These are phyloP conservation scores for Peronospora belbahrii DNA, from an alignment of 352 stramenopile species.

Conservation along the genomic window DNA sequence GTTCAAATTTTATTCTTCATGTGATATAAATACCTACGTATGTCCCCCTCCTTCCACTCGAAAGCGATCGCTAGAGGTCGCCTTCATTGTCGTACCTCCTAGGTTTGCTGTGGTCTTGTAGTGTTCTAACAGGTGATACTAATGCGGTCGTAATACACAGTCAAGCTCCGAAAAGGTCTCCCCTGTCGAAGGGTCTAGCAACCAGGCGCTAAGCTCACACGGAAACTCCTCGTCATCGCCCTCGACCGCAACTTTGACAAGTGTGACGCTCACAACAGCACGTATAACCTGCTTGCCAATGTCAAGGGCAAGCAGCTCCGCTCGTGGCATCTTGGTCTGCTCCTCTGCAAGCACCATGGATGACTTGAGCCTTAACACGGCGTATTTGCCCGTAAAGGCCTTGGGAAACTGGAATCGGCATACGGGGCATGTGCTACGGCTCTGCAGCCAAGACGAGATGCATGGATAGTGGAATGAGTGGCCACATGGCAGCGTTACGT, in stretches of 20 bases:
- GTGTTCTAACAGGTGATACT: slow-evolving; percentile 20
- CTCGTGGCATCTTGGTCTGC: slow-evolving; percentile 32
- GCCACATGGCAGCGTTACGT: slow-evolving; percentile 78
- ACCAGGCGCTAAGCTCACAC: slow-evolving; percentile 52
- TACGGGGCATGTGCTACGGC: slow-evolving; percentile 88
- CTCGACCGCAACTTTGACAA: slow-evolving; percentile 42
- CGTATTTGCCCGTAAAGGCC: slow-evolving; percentile 61
- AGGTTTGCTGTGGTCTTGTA: slow-evolving; percentile 10
- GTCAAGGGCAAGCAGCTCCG: slow-evolving; percentile 32
- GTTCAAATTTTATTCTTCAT: slow-evolving; percentile 9
- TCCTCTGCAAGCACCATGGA: slow-evolving; percentile 45
- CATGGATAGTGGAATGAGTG: slow-evolving; percentile 91
- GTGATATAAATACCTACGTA: slow-evolving; percentile 44
- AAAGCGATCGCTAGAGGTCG: slow-evolving; percentile 5
- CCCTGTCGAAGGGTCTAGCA: slow-evolving; percentile 30
- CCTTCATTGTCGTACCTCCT: slow-evolving; percentile 14
- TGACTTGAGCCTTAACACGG: slow-evolving; percentile 56
- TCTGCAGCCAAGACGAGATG: slow-evolving; percentile 87
- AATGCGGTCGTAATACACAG: slow-evolving; percentile 21
- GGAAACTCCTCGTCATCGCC: slow-evolving; percentile 45
- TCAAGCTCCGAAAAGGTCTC: slow-evolving; percentile 38
- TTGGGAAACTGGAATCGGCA: slow-evolving; percentile 88
- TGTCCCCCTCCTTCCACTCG: slow-evolving; percentile 19
- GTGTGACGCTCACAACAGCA: slow-evolving; percentile 51
- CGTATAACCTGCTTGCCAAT: slow-evolving; percentile 50